Percentiles rank a stretch among this genome's conserved stretches.
Conservation (phyloP, 2,329 filamentous ascomycete species). For the Rutstroemia sp. region DNA sequence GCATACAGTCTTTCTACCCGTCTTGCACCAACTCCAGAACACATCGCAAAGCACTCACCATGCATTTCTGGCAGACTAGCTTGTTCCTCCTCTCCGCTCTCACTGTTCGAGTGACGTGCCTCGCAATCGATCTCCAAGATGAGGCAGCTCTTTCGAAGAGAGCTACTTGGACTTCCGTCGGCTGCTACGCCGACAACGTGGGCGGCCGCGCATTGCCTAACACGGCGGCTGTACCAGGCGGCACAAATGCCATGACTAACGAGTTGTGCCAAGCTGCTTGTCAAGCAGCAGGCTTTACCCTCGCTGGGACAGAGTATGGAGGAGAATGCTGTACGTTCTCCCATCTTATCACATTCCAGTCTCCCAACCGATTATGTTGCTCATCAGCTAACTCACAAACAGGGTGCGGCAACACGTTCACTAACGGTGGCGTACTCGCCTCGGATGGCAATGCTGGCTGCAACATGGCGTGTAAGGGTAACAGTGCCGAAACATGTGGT, state of each 20-base stretch:
- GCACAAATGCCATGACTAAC: slow-evolving; percentile 10
- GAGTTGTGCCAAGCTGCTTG: slow-evolving; percentile 14
- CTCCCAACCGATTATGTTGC: not conserved
- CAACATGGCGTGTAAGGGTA: slow-evolving; percentile 25
- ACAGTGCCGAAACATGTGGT: slow-evolving; percentile 21
- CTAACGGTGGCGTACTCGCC: slow-evolving; percentile 14
- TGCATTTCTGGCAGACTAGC: not conserved
- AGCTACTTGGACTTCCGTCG: slow-evolving; percentile 4
- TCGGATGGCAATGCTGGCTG: slow-evolving; percentile 17
- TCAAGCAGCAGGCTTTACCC: slow-evolving; percentile 7
- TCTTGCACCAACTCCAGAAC: not conserved
- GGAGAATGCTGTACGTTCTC: slow-evolving; percentile 16
- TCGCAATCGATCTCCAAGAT: slow-evolving; percentile 1
- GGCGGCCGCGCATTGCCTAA: slow-evolving; percentile 7
- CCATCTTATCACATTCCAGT: too few relatives aligned
- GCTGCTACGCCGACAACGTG: slow-evolving; percentile 10
- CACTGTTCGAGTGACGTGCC: not conserved
- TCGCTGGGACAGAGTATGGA: slow-evolving; percentile 15
- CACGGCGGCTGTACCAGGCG: slow-evolving; percentile 1
- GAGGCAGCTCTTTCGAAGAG: not conserved
- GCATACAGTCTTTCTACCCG: not conserved
- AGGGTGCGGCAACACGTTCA: slow-evolving; percentile 18
- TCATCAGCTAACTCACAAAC: not conserved
- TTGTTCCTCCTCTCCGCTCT: not conserved
- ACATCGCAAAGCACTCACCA: not conserved